A percentile compares a stretch with the other conserved stretches of the same genome.
Evolutionary conservation across 164 flowering plant species (phyloP).

Genomic region (Piper longum): DNA sequence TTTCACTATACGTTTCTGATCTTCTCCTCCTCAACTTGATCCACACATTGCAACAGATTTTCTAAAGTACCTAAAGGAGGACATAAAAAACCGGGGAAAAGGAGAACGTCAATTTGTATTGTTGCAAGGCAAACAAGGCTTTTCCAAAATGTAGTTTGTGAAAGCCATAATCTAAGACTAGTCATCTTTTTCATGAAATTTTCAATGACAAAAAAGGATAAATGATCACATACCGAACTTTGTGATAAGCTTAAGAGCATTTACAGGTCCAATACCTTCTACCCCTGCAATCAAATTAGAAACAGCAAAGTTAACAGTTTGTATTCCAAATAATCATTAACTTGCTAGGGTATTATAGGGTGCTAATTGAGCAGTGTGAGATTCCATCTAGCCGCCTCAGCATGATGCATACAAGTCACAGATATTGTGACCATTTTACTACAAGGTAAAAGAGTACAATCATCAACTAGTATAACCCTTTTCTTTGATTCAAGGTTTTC

Average conservation of each 20-base stretch:
- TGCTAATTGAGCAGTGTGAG: neutral
- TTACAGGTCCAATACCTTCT: slow-evolving; percentile 72
- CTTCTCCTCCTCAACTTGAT: slow-evolving; percentile 57
- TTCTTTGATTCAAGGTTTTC: too few species aligned
- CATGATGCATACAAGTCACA: neutral
- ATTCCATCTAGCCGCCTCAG: neutral
- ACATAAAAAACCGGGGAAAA: slow-evolving; percentile 1
- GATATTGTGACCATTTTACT: neutral
- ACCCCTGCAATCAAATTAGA: slow-evolving; percentile 47
- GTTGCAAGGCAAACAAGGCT: neutral
- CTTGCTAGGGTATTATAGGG: neutral
- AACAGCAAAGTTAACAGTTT: neutral
- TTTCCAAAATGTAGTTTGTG: too few species aligned
- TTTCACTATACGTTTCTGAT: slow-evolving; percentile 40
- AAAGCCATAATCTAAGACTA: too few species aligned
- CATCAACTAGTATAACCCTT: too few species aligned
- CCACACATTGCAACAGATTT: slow-evolving; percentile 52
- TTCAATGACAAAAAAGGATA: neutral
- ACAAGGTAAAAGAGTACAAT: too few species aligned
- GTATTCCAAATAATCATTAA: neutral
- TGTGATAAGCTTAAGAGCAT: slow-evolving; percentile 59
- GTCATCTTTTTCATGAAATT: neutral
- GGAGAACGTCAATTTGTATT: too few species aligned
- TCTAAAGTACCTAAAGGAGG: slow-evolving; percentile 51
- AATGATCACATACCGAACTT: slow-evolving; percentile 44